phyloP scores from a whole-genome alignment of 1,284 basidiomycete species.

The Cryptococcus sp. region DNA sequence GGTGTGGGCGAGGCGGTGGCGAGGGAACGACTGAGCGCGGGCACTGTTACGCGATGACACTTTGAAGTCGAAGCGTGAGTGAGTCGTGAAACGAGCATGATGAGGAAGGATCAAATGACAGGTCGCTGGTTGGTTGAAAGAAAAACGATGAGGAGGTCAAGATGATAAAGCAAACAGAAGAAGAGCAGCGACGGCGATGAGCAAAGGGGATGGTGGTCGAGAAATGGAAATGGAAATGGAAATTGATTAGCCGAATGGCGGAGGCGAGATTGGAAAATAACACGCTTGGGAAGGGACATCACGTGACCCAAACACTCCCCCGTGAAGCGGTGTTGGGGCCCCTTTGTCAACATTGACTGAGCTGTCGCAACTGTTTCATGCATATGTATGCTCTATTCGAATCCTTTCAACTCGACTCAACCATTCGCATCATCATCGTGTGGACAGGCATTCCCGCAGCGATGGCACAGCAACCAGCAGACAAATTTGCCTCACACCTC shows the following conservation, averaged over 20 bases:
- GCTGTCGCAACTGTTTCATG: too few relatives aligned
- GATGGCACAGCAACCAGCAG: slow-evolving; percentile 24
- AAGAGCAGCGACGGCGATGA: not conserved
- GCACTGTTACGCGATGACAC: not conserved
- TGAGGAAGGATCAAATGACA: not conserved
- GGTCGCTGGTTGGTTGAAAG: not conserved
- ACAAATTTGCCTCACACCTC: slow-evolving; percentile 43
- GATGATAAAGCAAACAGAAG: too few relatives aligned
- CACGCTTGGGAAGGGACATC: too few relatives aligned
- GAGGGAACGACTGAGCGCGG: slow-evolving; percentile 22
- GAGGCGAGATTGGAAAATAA: too few relatives aligned
- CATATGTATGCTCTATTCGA: not conserved
- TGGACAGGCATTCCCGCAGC: not conserved
- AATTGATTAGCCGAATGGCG: too few relatives aligned
- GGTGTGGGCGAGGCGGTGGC: slow-evolving; percentile 33
- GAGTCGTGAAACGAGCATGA: slow-evolving; percentile 1
- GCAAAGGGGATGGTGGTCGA: not conserved
- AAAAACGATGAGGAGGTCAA: not conserved
- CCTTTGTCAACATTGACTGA: too few relatives aligned
- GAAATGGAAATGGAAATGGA: too few relatives aligned
- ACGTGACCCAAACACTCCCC: too few relatives aligned
- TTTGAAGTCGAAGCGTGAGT: not conserved
- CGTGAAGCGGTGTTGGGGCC: too few relatives aligned
- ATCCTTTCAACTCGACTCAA: not conserved
- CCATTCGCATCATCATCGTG: not conserved